These are phyloP conservation scores for Metarhizium sp. DNA, from an alignment of 2,329 filamentous ascomycete species.

Conservation along the genomic window DNA sequence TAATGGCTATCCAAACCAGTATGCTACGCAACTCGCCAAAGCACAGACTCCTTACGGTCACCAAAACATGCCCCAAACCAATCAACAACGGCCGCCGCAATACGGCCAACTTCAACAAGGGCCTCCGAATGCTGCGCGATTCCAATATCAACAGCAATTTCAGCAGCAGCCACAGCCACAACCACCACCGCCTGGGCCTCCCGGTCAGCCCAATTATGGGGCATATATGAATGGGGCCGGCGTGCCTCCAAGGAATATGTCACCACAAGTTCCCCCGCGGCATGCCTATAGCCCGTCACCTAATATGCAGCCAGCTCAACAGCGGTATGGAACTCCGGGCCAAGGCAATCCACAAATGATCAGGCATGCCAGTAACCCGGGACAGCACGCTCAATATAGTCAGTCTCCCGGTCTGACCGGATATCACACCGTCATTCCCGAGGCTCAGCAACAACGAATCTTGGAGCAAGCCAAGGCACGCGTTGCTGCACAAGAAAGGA, in stretches of 20 bases:
- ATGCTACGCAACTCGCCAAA: conserved; percentile 42
- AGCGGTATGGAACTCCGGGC: conserved; percentile 22
- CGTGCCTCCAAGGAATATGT: conserved; percentile 32
- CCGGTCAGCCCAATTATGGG: conserved; percentile 26
- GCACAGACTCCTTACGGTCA: conserved; percentile 43
- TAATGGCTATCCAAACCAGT: conserved; percentile 37
- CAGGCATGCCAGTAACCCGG: conserved; percentile 23
- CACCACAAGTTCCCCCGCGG: conserved; percentile 31
- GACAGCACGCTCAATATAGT: conserved; percentile 18
- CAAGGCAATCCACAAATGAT: conserved; percentile 22
- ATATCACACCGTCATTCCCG: conserved; percentile 39
- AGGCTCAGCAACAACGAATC: conserved; percentile 39
- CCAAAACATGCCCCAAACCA: conserved; percentile 38
- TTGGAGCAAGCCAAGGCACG: conserved; percentile 41
- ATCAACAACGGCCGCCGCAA: conserved; percentile 33
- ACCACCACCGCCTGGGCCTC: conserved; percentile 16
- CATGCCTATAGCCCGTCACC: conserved; percentile 30
- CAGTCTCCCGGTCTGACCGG: conserved; percentile 32
- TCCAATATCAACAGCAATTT: conserved; percentile 24
- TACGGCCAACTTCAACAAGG: conserved; percentile 31
- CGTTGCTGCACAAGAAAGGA: conserved; percentile 34
- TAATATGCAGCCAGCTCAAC: conserved; percentile 21
- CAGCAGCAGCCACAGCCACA: not conserved
- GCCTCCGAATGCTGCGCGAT: conserved; percentile 33
- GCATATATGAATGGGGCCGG: conserved; percentile 34